Conservation (phyloP, 768 basidiomycete species). For the Strobilomyces dryophilus region DNA sequence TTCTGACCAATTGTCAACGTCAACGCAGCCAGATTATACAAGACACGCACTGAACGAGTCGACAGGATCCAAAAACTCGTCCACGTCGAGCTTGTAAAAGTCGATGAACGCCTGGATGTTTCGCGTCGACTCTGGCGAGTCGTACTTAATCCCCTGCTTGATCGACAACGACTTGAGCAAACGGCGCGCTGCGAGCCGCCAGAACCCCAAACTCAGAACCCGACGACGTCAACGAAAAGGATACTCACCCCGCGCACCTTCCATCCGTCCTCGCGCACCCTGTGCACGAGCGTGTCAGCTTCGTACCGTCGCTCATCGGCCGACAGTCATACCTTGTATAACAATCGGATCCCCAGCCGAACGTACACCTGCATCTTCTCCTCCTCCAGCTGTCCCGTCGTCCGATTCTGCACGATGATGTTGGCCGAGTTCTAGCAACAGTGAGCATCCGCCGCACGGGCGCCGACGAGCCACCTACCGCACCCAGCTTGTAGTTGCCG, state of each 20-base stretch:
- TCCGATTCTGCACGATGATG: constrained; percentile 93
- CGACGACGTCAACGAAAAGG: neutral
- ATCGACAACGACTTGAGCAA: constrained; percentile 86
- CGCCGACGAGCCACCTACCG: constrained; percentile 43
- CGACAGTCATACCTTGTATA: constrained; percentile 65
- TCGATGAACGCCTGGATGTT: constrained; percentile 88
- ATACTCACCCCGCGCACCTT: constrained; percentile 72
- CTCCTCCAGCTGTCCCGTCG: constrained; percentile 89
- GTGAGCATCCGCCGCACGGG: neutral
- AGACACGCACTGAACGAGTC: constrained; percentile 71
- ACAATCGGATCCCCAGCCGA: constrained; percentile 81
- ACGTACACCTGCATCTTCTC: constrained; percentile 99
- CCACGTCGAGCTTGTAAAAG: constrained; percentile 80
- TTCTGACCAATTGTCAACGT: neutral
- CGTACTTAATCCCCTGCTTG: constrained; percentile 93
- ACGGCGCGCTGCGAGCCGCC: constrained; percentile 54
- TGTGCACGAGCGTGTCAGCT: constrained; percentile 21
- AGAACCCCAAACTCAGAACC: constrained; percentile 1
- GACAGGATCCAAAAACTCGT: constrained; percentile 81
- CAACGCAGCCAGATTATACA: neutral
- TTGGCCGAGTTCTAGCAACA: constrained; percentile 83
- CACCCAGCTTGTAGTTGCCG: constrained; percentile 87
- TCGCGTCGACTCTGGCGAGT: constrained; percentile 74
- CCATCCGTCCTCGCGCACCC: constrained; percentile 86
- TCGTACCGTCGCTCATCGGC: neutral